phyloP scores from a whole-genome alignment of 257 asterid species.

The Lantana camara region DNA sequence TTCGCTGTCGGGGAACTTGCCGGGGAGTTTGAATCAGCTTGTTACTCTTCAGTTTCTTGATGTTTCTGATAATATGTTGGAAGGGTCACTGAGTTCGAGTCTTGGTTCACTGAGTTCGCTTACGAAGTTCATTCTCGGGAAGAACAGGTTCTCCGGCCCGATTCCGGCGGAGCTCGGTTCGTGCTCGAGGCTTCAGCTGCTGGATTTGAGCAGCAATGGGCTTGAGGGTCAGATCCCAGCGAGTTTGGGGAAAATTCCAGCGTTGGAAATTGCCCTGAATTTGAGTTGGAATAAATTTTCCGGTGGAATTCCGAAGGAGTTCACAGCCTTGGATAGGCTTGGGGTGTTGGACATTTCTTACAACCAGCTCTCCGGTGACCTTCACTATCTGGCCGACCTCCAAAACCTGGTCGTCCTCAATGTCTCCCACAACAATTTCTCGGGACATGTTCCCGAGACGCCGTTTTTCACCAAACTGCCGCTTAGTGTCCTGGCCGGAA shows the following conservation, averaged over 20 bases:
- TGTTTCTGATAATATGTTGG: slow-evolving; percentile 51
- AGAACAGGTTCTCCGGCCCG: slow-evolving; percentile 48
- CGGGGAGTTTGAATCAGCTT: slow-evolving; percentile 48
- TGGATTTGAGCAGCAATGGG: slow-evolving; percentile 52
- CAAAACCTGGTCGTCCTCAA: slow-evolving; percentile 61
- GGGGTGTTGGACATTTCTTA: slow-evolving; percentile 61
- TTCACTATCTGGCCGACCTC: slow-evolving; percentile 43
- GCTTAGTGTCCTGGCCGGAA: slow-evolving; percentile 49
- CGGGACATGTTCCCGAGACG: slow-evolving; percentile 61
- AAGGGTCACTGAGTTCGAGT: slow-evolving; percentile 51
- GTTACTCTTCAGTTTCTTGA: slow-evolving; percentile 51
- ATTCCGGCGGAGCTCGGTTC: slow-evolving; percentile 53
- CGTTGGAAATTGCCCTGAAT: slow-evolving; percentile 57
- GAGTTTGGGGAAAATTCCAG: slow-evolving; percentile 54
- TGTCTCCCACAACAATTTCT: slow-evolving; percentile 52
- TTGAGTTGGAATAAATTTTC: slow-evolving; percentile 57
- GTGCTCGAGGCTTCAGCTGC: slow-evolving; percentile 56
- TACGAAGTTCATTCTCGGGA: slow-evolving; percentile 54
- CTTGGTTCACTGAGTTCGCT: slow-evolving; percentile 51
- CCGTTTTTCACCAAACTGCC: slow-evolving; percentile 58
- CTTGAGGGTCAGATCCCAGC: slow-evolving; percentile 53
- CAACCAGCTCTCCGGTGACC: slow-evolving; percentile 64
- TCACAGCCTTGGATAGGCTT: slow-evolving; percentile 44
- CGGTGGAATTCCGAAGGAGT: slow-evolving; percentile 55
- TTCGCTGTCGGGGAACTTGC: slow-evolving; percentile 52